Evolutionary conservation across 2,329 filamentous ascomycete genomes (phyloP), one percentile per base, ranked within the genome.

Genomic region (Chrysoporthe cubensis): DNA sequence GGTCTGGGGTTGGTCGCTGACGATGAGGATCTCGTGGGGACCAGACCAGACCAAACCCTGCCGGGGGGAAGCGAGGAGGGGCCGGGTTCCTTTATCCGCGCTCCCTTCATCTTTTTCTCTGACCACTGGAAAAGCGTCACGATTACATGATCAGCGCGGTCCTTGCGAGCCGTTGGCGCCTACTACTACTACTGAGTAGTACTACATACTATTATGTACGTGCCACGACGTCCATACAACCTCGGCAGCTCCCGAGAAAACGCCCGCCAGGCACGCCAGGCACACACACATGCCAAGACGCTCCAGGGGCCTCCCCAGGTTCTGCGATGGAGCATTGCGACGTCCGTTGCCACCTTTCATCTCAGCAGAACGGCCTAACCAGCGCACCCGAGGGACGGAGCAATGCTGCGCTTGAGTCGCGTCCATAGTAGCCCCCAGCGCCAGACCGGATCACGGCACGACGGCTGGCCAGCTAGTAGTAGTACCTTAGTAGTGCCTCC

Each of bases 181-280:
- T 26, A 26, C 2, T 26, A 26, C 26, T 34, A 32, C 6, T n/a
- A 42, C 37, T 18, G 13, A 40, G 37, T 43, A 21, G 26, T 26
- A 26, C 26, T 26, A 26, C 26, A 26, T 26, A 26, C 26, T 26
- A 26, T 26, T 26, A 26, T 26, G 26, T 26, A 26, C 26, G 26
- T 26, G 2, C 26, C 26, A 26, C 26, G 26, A 26, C 26, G 26
- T 26, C 26, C 26, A 26, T 26, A 59, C 34, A 14, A 21, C 57
- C 57, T 60, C 57, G 57, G 57, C 40, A 60, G 57, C n/a, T 60
- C 40, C 57, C 57, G 57, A 60, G 26, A 40, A 40, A 40, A 40
- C 37, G 37, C 37, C 37, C 9, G 37, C 37, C 37, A 40, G 9
- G 37, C 37, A 40, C 26, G 26, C 26, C 26, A 26, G 26, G 26